phyloP scores from a whole-genome alignment of 371 early-diverging fungal genomes.

The Furculomyces boomerangus region DNA sequence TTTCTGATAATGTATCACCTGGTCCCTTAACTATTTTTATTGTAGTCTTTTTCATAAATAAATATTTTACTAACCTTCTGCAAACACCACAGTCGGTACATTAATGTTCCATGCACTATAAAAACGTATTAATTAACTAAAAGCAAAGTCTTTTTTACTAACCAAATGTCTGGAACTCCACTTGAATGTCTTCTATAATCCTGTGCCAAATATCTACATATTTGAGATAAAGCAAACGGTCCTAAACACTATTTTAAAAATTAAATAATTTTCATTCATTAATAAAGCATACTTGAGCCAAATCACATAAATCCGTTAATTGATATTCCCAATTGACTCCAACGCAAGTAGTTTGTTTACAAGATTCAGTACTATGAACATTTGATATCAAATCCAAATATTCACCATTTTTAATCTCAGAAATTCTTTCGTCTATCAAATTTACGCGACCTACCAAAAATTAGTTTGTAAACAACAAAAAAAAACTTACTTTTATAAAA shows the following conservation, averaged over 20 bases:
- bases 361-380: conserved; percentile 29
- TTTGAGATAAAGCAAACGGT: background rate
- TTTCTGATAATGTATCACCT: conserved; percentile 46
- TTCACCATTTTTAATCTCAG: conserved; percentile 22
- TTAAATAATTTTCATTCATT: conserved; percentile 23
- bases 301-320: conserved; percentile 3
- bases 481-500: conserved; percentile 32
- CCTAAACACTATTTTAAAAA: conserved; percentile 23
- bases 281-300: conserved; percentile 9
- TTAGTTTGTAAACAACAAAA: background rate
- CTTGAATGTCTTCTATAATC: conserved; percentile 2
- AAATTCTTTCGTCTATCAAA: conserved; percentile 34
- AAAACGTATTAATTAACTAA: background rate
- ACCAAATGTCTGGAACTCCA: conserved; percentile 6
- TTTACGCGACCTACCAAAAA: conserved; percentile 22
- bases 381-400: conserved; percentile 22
- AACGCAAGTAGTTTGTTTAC: conserved; percentile 27
- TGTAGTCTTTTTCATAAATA: background rate
- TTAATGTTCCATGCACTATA: conserved; percentile 1
- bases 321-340: conserved; percentile 45
- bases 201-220: conserved; percentile 3
- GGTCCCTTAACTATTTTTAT: conserved; percentile 46
- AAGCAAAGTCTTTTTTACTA: conserved; percentile 5
- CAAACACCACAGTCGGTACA: background rate
- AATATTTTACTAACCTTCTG: background rate